These are phyloP conservation scores for Colletotrichum kahawae DNA, from an alignment of 2,329 filamentous ascomycete genomes.

Conservation along the genomic window DNA sequence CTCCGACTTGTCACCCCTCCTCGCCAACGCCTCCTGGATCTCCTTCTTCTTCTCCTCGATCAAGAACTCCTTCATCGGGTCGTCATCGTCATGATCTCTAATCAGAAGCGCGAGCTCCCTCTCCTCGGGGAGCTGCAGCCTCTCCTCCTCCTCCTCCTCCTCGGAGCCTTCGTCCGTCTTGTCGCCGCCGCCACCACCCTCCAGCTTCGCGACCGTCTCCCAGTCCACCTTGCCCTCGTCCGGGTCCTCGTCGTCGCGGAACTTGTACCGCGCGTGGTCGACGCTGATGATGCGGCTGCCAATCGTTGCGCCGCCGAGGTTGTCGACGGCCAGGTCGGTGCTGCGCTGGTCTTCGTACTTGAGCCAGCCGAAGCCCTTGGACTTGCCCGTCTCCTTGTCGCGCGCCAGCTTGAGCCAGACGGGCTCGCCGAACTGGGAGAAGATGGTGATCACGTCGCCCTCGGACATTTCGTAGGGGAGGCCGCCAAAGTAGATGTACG, in stretches of 20 bases:
- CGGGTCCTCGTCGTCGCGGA: conserved; percentile 76
- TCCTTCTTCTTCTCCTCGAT: conserved; percentile 92
- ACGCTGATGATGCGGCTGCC: conserved; percentile 82
- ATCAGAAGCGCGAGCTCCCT: conserved; percentile 77
- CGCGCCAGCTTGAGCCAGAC: conserved; percentile 90
- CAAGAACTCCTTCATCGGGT: conserved; percentile 94
- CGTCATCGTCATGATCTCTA: conserved; percentile 86
- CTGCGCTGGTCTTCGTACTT: conserved; percentile 99
- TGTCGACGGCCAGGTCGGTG: conserved; percentile 95
- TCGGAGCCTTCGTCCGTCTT: conserved; percentile 51
- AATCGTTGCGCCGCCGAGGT: conserved; percentile 85
- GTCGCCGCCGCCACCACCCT: conserved; percentile 50
- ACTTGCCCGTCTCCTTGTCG: conserved; percentile 96
- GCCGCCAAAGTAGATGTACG: conserved; percentile 95
- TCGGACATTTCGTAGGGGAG: conserved; percentile 92
- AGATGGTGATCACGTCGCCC: conserved; percentile 94
- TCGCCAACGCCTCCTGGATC: conserved; percentile 71
- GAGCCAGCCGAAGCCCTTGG: conserved; percentile 91
- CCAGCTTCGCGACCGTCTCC: conserved; percentile 62
- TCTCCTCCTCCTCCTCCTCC: conserved; percentile 46
- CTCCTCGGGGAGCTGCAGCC: conserved; percentile 81
- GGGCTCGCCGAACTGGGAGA: conserved; percentile 96
- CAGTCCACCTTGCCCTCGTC: conserved; percentile 64
- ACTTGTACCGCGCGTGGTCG: conserved; percentile 92
- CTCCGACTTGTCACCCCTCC: conserved; percentile 53